These are phyloP conservation scores for Clonostachys sp. DNA, from an alignment of 2,329 filamentous ascomycete species.

Conservation along the genomic window DNA sequence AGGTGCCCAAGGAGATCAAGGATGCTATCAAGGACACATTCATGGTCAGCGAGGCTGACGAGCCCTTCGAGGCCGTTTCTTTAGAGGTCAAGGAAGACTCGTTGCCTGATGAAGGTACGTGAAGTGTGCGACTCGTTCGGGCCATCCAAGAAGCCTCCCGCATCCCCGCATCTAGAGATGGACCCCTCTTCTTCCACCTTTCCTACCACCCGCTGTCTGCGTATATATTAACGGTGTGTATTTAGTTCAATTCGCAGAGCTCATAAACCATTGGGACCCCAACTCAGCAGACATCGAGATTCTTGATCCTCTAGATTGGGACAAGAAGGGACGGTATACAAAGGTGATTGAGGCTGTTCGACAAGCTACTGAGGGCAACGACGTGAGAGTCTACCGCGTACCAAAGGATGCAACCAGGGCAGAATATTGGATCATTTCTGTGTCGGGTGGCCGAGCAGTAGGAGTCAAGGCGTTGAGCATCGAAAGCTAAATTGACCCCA, in stretches of 20 bases:
- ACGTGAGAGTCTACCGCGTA: slow-evolving; percentile 73
- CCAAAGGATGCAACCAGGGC: slow-evolving; percentile 55
- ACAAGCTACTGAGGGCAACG: slow-evolving; percentile 55
- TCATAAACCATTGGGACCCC: slow-evolving; percentile 56
- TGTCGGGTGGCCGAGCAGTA: slow-evolving; percentile 57
- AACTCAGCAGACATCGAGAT: slow-evolving; percentile 57
- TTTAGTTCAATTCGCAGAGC: slow-evolving; percentile 63
- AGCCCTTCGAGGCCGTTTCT: slow-evolving; percentile 75
- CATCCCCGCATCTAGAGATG: background rate
- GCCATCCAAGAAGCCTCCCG: background rate
- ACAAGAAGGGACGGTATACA: slow-evolving; percentile 65
- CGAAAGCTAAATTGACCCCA: slow-evolving; percentile 39
- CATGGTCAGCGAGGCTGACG: slow-evolving; percentile 80
- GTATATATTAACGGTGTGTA: background rate
- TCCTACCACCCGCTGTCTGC: background rate
- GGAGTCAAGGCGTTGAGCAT: slow-evolving; percentile 75
- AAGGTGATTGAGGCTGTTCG: slow-evolving; percentile 65
- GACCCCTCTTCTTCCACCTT: background rate
- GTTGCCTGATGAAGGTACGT: slow-evolving; percentile 58
- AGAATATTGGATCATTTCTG: slow-evolving; percentile 79
- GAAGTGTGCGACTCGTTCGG: no score
- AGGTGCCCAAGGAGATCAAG: slow-evolving; percentile 56
- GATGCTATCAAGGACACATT: slow-evolving; percentile 48
- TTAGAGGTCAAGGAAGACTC: slow-evolving; percentile 52
- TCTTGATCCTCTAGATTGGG: slow-evolving; percentile 67